Evolutionary conservation across 768 basidiomycete genomes (phyloP).

Genomic region (Hebeloma cylindrosporum): DNA sequence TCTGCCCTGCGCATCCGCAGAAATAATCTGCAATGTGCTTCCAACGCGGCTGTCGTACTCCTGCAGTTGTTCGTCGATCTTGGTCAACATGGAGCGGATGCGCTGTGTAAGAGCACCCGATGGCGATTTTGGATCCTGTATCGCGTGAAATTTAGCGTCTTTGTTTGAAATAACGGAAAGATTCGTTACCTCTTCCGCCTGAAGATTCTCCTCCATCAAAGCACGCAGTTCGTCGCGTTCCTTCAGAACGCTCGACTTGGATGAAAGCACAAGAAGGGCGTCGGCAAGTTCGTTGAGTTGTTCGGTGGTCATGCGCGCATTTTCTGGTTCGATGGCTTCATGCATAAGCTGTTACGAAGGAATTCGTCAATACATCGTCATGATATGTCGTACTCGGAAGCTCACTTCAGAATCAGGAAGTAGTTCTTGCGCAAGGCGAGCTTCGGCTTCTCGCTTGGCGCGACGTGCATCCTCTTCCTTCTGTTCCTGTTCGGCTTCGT

Average conservation of each 20-base stretch:
- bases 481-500: slow-evolving; percentile 97
- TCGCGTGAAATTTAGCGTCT: too few species aligned
- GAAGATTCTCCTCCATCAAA: slow-evolving; percentile 93
- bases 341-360: slow-evolving; percentile 51
- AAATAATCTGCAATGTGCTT: slow-evolving; percentile 81
- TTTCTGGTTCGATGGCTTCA: slow-evolving; percentile 57
- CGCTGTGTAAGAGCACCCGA: slow-evolving; percentile 91
- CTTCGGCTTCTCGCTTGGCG: slow-evolving; percentile 78
- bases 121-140: slow-evolving; percentile 76
- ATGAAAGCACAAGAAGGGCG: slow-evolving; percentile 85
- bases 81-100: slow-evolving; percentile 92
- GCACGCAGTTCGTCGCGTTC: slow-evolving; percentile 89
- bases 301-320: slow-evolving; percentile 96
- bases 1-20: slow-evolving; percentile 80
- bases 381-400: neutral
- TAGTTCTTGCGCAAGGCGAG: slow-evolving; percentile 75
- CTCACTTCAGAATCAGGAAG: slow-evolving; percentile 86
- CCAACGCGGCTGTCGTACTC: slow-evolving; percentile 91
- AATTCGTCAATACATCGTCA: neutral
- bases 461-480: slow-evolving; percentile 92
- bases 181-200: slow-evolving; percentile 88
- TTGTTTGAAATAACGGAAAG: too few species aligned
- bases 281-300: slow-evolving; percentile 94
- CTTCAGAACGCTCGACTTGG: slow-evolving; percentile 92
- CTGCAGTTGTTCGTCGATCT: slow-evolving; percentile 89